Evolutionary conservation across 2,329 filamentous ascomycete species (phyloP).

Genomic region (Colletotrichum tabaci): DNA sequence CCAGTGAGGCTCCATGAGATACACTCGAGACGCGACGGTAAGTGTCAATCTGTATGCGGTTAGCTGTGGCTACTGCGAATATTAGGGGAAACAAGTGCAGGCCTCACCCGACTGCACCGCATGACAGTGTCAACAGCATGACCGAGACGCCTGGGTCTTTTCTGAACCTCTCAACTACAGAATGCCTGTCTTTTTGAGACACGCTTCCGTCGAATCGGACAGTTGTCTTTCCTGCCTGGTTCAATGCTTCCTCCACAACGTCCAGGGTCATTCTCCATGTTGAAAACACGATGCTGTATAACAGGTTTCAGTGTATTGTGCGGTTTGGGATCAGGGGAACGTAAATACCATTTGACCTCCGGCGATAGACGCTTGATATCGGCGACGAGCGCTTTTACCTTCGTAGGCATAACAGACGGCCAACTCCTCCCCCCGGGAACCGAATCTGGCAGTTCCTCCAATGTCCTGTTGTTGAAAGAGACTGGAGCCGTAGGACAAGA

Average conservation of each 20-base stretch:
- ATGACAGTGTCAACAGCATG: conserved; percentile 65
- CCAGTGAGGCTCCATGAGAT: conserved; percentile 67
- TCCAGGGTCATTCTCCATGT: neutral
- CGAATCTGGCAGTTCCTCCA: neutral
- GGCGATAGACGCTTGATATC: neutral
- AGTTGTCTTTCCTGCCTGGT: conserved; percentile 1
- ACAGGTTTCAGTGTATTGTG: neutral
- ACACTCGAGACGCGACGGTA: conserved; percentile 62
- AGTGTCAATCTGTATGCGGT: conserved; percentile 57
- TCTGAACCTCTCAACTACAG: conserved; percentile 58
- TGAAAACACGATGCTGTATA: neutral
- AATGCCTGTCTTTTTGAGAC: conserved; percentile 57
- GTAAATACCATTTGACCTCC: neutral
- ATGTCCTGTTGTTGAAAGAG: neutral
- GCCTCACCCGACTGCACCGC: conserved; percentile 65
- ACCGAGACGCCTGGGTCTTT: conserved; percentile 55
- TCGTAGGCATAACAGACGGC: neutral
- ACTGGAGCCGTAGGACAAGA: neutral
- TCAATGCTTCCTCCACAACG: neutral
- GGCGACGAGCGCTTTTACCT: neutral
- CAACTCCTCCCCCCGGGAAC: too few relatives aligned
- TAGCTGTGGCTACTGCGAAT: neutral
- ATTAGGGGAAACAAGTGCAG: neutral
- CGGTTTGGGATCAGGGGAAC: neutral
- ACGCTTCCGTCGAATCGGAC: conserved; percentile 65